Evolutionary conservation across 1,284 basidiomycete genomes (phyloP).

Genomic region (Cystobasidiaceae sp.): DNA sequence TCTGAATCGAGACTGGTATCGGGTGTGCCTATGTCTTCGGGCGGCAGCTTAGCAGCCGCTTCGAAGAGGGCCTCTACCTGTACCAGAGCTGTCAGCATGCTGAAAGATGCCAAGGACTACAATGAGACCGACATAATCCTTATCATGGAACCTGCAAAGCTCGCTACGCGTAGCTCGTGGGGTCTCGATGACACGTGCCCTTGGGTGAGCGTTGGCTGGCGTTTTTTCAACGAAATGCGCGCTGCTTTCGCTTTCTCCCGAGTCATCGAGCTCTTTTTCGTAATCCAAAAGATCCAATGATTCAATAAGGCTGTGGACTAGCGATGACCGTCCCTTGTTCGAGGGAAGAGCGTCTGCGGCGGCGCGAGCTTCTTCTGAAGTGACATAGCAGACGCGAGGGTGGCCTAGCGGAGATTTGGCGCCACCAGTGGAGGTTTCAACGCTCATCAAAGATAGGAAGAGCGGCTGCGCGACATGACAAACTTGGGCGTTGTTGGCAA

Average conservation of each 20-base stretch:
- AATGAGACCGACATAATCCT: conserved; percentile 43
- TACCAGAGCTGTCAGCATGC: background rate
- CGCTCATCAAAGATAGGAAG: too few relatives aligned
- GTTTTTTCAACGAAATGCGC: background rate
- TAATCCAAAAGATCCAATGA: conserved; percentile 55
- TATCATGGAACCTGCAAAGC: conserved; percentile 49
- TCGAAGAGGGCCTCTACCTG: conserved; percentile 20
- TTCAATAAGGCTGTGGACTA: conserved; percentile 69
- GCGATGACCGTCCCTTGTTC: conserved; percentile 68
- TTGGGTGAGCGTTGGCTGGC: background rate
- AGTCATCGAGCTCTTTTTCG: conserved; percentile 52
- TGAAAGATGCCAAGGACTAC: background rate
- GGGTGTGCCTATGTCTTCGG: background rate
- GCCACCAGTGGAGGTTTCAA: background rate
- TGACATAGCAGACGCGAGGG: conserved; percentile 53
- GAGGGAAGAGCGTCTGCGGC: conserved; percentile 68
- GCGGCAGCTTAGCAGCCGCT: background rate
- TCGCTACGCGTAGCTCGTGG: conserved; percentile 41
- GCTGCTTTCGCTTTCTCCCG: conserved; percentile 52
- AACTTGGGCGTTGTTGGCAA: too few relatives aligned
- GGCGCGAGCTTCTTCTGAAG: conserved; percentile 57
- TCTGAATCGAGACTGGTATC: background rate
- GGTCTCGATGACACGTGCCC: conserved; percentile 40
- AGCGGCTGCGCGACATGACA: too few relatives aligned
- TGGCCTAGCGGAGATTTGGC: background rate